Evolutionary conservation across 305 asterid species (phyloP), one percentile per base, ranked within the genome.

Genomic region (Fraxinus latifolia): DNA sequence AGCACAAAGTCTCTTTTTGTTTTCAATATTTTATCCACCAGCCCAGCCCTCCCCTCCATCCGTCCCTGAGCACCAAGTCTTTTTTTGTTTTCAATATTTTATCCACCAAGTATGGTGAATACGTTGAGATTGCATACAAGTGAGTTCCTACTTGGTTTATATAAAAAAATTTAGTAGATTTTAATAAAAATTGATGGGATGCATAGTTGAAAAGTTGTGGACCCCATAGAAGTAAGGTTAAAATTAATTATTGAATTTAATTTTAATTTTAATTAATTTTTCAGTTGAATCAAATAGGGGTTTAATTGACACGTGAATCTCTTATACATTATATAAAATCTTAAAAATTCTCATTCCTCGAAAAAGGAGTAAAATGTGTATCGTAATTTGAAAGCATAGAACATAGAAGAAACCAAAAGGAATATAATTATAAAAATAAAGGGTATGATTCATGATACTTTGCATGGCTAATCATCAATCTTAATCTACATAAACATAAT

Each of bases 381-480:
- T 21, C 3, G 72, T 8, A 8, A 62, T 23, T 23, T 85, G 81
- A 85, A 85, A 80, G 77, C 79, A 75, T 82, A 42, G 4, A 27
- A 42, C 53, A 77, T 11, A 21, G 50, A n/a, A 67, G 75, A 50
- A 81, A 74, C 77, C 74, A 62, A 62, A 67, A 60, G 8, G 15
- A 62, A 62, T 62, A 62, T 7, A 7, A 62, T 62, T 62, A 23
- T 21, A 58, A 62, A 7, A 62, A 21, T 62, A 77, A 7, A 47
- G 74, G 68, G 76, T 72, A 85, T 83, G 86, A 82, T 77, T 80
- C 87, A 82, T 33, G 88, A 78, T 81, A 82, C 78, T 79, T 58
- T 19, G 70, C 71, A 23, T n/a, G 9, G 0, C 5, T 62, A 62
- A 23, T 21, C 27, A 19, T 62, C 71, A 62, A 62, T 62, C 14